Percentiles rank a stretch among this genome's conserved stretches.
Evolutionary conservation across 2,329 filamentous ascomycete species (phyloP).

Genomic region (Ceratocystis papillata): DNA sequence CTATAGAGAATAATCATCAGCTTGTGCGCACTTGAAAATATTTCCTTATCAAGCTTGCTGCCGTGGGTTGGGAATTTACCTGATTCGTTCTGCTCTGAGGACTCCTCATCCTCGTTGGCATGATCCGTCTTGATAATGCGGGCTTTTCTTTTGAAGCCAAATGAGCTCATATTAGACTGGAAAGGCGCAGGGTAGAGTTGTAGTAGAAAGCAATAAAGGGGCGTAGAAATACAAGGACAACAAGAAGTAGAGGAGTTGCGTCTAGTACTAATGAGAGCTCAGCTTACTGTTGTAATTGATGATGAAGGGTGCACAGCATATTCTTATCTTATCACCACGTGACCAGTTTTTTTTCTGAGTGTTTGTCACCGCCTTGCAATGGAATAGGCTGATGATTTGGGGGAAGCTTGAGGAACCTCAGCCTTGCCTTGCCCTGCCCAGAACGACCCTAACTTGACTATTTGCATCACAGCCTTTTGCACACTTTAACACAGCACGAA

Average conservation of each 20-base stretch:
- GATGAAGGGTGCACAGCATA: neutral
- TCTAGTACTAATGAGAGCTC: no score
- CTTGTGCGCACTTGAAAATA: constrained; percentile 6
- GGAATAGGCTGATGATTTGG: neutral
- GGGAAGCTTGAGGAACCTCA: constrained; percentile 10
- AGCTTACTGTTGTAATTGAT: neutral
- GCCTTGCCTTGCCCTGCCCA: constrained; percentile 10
- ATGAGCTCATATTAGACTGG: constrained; percentile 40
- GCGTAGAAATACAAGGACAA: no score
- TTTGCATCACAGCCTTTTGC: constrained; percentile 6
- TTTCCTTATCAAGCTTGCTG: constrained; percentile 12
- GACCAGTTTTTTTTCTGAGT: constrained; percentile 30
- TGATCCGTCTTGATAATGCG: constrained; percentile 65
- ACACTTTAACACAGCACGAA: constrained; percentile 9
- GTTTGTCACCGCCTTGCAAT: neutral
- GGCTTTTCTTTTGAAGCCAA: constrained; percentile 54
- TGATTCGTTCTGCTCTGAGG: constrained; percentile 10
- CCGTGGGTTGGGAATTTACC: constrained; percentile 18
- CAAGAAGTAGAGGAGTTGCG: no score
- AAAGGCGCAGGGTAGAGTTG: no score
- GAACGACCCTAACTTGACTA: neutral
- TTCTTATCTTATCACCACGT: constrained; percentile 43
- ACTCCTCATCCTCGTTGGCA: constrained; percentile 42
- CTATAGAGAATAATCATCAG: constrained; percentile 17
- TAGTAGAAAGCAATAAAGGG: no score